These are phyloP conservation scores for Pulchroboletus neoregius DNA, from an alignment of 1,284 basidiomycete species.

Conservation along the genomic window DNA sequence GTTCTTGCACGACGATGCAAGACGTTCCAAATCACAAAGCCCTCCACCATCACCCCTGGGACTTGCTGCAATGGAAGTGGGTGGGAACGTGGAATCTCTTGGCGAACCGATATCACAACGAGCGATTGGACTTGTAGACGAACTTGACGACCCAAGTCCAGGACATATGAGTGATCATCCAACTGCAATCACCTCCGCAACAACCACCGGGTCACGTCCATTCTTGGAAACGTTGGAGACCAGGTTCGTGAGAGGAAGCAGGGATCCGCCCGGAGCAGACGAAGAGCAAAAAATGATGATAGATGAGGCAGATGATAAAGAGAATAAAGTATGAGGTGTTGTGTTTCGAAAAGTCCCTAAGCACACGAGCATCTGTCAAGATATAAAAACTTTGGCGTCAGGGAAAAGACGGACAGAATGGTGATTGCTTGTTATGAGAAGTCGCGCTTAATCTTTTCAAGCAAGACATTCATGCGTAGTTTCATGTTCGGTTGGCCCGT, in stretches of 20 bases:
- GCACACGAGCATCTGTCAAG: no score
- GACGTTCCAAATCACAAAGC: conserved; percentile 69
- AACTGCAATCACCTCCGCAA: conserved; percentile 64
- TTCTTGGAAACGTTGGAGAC: conserved; percentile 56
- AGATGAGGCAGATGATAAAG: conserved; percentile 58
- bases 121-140: conserved; percentile 72
- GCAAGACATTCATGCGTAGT: conserved; percentile 71
- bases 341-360: not conserved
- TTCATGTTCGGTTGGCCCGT: conserved; percentile 75
- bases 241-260: conserved; percentile 57
- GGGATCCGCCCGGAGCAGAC: conserved; percentile 29
- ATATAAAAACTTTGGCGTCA: no score
- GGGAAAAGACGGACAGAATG: no score
- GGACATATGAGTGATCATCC: conserved; percentile 79
- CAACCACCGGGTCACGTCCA: conserved; percentile 45
- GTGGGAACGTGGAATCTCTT: conserved; percentile 27
- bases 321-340: conserved; percentile 42
- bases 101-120: conserved; percentile 42
- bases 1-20: conserved; percentile 74
- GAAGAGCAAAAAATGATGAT: conserved; percentile 35
- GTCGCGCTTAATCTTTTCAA: conserved; percentile 71
- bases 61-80: conserved; percentile 39
- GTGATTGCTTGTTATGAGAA: conserved; percentile 27
- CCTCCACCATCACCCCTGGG: conserved; percentile 70
- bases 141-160: conserved; percentile 75